phyloP scores from a whole-genome alignment of 139 green algal genomes.

The Chlamydomonas sp. region DNA sequence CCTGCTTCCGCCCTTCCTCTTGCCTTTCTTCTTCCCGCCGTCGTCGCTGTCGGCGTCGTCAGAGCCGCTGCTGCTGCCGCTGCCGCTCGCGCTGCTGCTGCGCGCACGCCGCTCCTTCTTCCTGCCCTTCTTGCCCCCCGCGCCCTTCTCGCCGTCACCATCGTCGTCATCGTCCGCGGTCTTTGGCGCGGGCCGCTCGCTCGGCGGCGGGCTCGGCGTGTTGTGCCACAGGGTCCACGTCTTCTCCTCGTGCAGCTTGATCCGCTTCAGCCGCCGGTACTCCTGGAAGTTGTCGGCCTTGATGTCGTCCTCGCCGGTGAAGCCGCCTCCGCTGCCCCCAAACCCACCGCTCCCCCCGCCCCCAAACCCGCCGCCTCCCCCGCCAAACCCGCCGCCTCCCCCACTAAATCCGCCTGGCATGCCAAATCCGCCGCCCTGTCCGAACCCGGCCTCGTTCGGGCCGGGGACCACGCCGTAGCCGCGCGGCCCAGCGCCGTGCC shows the following conservation, averaged over 20 bases:
- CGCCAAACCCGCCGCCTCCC: too few species aligned
- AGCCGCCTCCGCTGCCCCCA: too few species aligned
- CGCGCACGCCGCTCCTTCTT: too few species aligned
- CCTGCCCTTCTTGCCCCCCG: too few species aligned
- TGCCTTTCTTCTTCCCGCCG: slow-evolving; percentile 5
- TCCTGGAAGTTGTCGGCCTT: slow-evolving; percentile 31
- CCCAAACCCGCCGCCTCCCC: too few species aligned
- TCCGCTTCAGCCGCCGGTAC: slow-evolving; percentile 55
- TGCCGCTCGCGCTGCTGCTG: too few species aligned
- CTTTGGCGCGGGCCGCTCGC: too few species aligned
- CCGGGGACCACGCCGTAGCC: not conserved
- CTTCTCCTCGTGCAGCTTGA: slow-evolving; percentile 53
- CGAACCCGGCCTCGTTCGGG: not conserved
- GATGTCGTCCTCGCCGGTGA: slow-evolving; percentile 20
- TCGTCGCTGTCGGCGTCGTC: too few species aligned
- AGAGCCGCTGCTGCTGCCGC: too few species aligned
- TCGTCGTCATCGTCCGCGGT: too few species aligned
- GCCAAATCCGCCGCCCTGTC: not conserved
- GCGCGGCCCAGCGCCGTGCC: not conserved
- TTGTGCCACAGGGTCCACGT: slow-evolving; percentile 55
- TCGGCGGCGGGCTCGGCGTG: slow-evolving; percentile 61
- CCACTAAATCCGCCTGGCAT: too few species aligned
- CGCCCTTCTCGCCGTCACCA: slow-evolving; percentile 6
- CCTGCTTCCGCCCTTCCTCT: not conserved
- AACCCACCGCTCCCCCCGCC: too few species aligned